Evolutionary conservation across 2,329 filamentous ascomycete genomes (phyloP).

Genomic region (Penicillium sp.): DNA sequence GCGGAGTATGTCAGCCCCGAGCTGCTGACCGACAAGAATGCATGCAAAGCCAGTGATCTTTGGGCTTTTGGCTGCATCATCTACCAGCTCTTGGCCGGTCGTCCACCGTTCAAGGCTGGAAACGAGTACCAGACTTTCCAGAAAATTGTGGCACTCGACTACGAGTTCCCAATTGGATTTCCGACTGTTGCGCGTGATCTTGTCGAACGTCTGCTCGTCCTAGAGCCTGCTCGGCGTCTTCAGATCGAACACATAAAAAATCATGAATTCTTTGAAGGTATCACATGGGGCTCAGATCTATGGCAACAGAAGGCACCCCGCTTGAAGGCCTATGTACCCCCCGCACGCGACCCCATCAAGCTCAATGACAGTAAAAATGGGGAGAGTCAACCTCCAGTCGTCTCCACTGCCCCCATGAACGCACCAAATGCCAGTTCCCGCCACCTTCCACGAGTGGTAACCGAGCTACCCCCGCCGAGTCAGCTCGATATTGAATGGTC

Average conservation of each 20-base stretch:
- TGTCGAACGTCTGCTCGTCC: slow-evolving; percentile 82
- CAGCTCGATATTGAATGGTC: slow-evolving; percentile 99
- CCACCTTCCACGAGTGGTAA: slow-evolving; percentile 78
- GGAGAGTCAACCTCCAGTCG: slow-evolving; percentile 46
- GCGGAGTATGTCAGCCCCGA: slow-evolving; percentile 98
- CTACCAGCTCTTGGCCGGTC: slow-evolving; percentile 91
- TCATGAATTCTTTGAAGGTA: slow-evolving; percentile 89
- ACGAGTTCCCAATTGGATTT: slow-evolving; percentile 88
- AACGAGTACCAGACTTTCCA: slow-evolving; percentile 98
- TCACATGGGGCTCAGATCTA: slow-evolving; percentile 76
- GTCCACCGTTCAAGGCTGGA: slow-evolving; percentile 91
- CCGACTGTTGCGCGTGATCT: slow-evolving; percentile 82
- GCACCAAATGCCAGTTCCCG: slow-evolving; percentile 50
- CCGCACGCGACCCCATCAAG: slow-evolving; percentile 74
- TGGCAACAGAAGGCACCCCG: slow-evolving; percentile 91
- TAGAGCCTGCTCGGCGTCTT: slow-evolving; percentile 79
- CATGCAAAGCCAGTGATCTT: slow-evolving; percentile 94
- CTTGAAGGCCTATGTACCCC: slow-evolving; percentile 78
- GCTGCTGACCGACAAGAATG: slow-evolving; percentile 92
- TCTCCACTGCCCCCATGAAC: slow-evolving; percentile 42
- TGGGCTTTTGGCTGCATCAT: slow-evolving; percentile 99
- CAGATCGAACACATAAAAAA: slow-evolving; percentile 96
- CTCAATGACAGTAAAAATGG: slow-evolving; percentile 57
- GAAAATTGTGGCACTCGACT: slow-evolving; percentile 93
- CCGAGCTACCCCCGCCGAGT: slow-evolving; percentile 91